Evolutionary conservation across 345 rosid species (phyloP), one percentile per base, ranked within the genome.

Genomic region (Arabidopsis suecica): DNA sequence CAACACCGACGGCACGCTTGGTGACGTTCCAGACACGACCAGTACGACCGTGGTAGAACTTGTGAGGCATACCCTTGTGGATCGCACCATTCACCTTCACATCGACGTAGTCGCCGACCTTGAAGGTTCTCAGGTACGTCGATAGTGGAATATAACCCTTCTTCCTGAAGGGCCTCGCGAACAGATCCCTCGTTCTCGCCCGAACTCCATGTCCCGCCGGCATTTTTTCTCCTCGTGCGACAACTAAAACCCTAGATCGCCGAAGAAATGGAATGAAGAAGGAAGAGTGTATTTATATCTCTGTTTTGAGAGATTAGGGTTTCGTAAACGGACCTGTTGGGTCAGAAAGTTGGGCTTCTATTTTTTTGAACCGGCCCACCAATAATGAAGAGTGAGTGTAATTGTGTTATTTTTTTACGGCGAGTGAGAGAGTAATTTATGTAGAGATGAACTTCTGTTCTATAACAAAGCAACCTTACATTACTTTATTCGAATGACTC

Each of bases 51-150:
- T 87, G 91, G 78, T 87, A 90, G 84, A 88, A 90, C 82, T 90
- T 90, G 79, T 88, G 96, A 32, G 93, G 96, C 96, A 91, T 91
- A 22, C 97, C 97, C 87, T 91, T 91, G 80, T 91, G 93, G 61
- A 91, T 71, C 58, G 93, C 91, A 63, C 93, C 93, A 64, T 91
- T 91, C 32, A 91, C 93, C 76, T 91, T 88, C 65, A 91, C 68
- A 66, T 91, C 93, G 32, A 91, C 94, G 79, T 85, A 84, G 13
- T 88, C 89, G 22, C 94, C 94, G 70, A 89, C 77, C 92, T 87
- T 89, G 82, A 80, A 91, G 57, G 87, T 84, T 50, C 90, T 78
- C 0, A 89, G 86, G 79, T 91, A 89, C 0, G 89, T 91, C 0
- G 97, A 82, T 3, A 91, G 55, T 0, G 97, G 89, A 42, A 89